phyloP scores from a whole-genome alignment of 2,329 filamentous ascomycete species.

The Plenodomus tracheiphilus region DNA sequence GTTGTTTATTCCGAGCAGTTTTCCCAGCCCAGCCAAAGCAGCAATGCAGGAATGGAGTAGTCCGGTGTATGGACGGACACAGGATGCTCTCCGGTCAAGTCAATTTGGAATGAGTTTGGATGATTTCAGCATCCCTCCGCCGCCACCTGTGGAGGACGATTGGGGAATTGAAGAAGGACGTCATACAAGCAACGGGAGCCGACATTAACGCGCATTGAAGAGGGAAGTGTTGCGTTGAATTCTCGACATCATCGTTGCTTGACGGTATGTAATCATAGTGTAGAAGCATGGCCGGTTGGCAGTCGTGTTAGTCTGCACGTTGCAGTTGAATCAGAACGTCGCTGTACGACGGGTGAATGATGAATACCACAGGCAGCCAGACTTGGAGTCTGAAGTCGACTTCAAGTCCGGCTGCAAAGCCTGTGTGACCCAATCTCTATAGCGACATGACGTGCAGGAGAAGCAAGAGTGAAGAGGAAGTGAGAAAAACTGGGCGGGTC shows the following conservation, averaged over 20 bases:
- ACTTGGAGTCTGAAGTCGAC: conserved; percentile 6
- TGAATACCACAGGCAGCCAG: conserved; percentile 5
- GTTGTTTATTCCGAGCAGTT: conserved; percentile 40
- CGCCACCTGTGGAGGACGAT: conserved; percentile 16
- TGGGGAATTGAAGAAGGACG: conserved; percentile 8
- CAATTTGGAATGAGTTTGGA: conserved; percentile 29
- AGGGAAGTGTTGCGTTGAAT: background rate
- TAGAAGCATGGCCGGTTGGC: no score
- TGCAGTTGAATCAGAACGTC: conserved; percentile 1
- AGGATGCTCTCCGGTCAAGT: conserved; percentile 14
- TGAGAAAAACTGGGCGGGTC: background rate
- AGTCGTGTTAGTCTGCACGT: background rate
- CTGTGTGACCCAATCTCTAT: no score
- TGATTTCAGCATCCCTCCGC: conserved; percentile 39
- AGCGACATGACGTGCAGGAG: no score
- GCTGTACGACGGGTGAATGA: background rate
- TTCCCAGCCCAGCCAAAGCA: conserved; percentile 32
- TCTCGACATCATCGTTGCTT: background rate
- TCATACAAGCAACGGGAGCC: background rate
- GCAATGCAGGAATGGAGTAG: conserved; percentile 31
- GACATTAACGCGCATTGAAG: background rate
- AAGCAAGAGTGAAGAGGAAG: background rate
- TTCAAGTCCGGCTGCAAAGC: conserved; percentile 18
- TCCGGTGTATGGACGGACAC: conserved; percentile 17
- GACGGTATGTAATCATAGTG: no score